phyloP scores from a whole-genome alignment of 805 yeast genomes.

The Priceomyces melissophilus region DNA sequence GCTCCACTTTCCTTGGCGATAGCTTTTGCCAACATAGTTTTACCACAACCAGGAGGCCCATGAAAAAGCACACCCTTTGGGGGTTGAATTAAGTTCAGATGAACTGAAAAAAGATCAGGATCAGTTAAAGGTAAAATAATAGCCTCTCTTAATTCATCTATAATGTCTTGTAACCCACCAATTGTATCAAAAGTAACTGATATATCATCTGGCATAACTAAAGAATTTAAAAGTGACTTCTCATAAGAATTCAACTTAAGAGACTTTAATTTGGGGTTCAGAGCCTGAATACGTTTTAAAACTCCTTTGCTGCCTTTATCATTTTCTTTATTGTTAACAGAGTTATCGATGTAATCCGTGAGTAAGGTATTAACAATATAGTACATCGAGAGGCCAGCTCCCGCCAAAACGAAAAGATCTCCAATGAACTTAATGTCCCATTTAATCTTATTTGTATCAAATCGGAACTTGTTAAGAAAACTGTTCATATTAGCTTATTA shows the following conservation, averaged over 20 bases:
- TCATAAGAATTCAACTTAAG: constrained; percentile 71
- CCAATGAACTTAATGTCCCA: constrained; percentile 39
- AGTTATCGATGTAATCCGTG: constrained; percentile 30
- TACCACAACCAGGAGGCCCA: constrained; percentile 98
- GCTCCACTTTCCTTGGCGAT: constrained; percentile 91
- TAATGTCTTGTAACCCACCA: constrained; percentile 82
- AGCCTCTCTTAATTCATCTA: constrained; percentile 82
- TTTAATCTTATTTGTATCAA: constrained; percentile 37
- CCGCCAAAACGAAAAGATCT: constrained; percentile 40
- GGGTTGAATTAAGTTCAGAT: constrained; percentile 69
- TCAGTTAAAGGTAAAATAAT: constrained; percentile 78
- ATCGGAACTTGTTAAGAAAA: constrained; percentile 29
- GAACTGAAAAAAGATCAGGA: constrained; percentile 71
- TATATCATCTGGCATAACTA: constrained; percentile 83
- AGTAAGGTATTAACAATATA: constrained; percentile 49
- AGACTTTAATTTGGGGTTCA: constrained; percentile 56
- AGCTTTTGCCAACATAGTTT: constrained; percentile 96
- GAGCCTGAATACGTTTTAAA: constrained; percentile 31
- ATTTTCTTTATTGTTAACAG: constrained; percentile 51
- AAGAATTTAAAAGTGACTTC: constrained; percentile 66
- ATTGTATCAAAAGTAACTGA: constrained; percentile 73
- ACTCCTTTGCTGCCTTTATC: constrained; percentile 56
- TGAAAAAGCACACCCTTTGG: constrained; percentile 91
- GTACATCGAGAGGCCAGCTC: constrained; percentile 70
- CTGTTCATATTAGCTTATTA: constrained; percentile 1